Evolutionary conservation across 495 filamentous ascomycete species (phyloP).

Genomic region (Cercophora sp.): DNA sequence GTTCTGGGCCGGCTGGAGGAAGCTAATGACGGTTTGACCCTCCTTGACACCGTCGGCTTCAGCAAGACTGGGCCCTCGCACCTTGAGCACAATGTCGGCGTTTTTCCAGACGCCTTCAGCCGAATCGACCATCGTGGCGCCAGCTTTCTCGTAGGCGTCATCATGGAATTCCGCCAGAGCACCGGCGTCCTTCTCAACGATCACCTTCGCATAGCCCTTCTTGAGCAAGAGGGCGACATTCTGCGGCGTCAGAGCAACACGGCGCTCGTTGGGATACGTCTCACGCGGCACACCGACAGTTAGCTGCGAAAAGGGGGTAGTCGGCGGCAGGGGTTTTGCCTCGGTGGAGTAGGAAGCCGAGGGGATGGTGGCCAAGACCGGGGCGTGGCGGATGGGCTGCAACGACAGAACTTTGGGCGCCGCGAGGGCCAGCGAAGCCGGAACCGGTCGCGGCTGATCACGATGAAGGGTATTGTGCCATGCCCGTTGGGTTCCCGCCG

Average conservation of each 20-base stretch:
- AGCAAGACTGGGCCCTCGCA: constrained; percentile 62
- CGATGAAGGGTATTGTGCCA: constrained; percentile 27
- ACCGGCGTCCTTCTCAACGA: constrained; percentile 74
- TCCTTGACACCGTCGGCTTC: constrained; percentile 59
- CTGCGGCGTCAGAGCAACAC: constrained; percentile 74
- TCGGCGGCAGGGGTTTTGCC: constrained; percentile 40
- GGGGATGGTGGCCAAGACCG: constrained; percentile 26
- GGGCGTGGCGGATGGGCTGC: constrained; percentile 32
- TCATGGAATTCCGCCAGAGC: constrained; percentile 67
- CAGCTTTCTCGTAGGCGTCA: constrained; percentile 64
- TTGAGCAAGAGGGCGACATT: constrained; percentile 73
- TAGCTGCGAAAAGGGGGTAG: constrained; percentile 61
- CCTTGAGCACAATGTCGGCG: constrained; percentile 74
- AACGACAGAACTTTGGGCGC: constrained; percentile 19
- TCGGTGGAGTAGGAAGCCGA: constrained; percentile 30
- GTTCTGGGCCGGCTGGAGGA: constrained; percentile 72
- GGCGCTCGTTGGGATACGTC: constrained; percentile 65
- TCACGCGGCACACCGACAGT: constrained; percentile 71
- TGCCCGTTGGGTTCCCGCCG: constrained; percentile 27
- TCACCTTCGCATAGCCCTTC: constrained; percentile 69
- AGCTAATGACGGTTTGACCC: constrained; percentile 67
- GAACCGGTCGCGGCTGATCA: constrained; percentile 13
- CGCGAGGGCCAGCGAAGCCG: constrained; percentile 19
- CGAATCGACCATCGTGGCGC: constrained; percentile 63
- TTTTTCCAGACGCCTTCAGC: constrained; percentile 57